A percentile compares a stretch with the other conserved stretches of the same genome.
Conservation (phyloP, 768 basidiomycete species). For the Albatrellus ellisii region DNA sequence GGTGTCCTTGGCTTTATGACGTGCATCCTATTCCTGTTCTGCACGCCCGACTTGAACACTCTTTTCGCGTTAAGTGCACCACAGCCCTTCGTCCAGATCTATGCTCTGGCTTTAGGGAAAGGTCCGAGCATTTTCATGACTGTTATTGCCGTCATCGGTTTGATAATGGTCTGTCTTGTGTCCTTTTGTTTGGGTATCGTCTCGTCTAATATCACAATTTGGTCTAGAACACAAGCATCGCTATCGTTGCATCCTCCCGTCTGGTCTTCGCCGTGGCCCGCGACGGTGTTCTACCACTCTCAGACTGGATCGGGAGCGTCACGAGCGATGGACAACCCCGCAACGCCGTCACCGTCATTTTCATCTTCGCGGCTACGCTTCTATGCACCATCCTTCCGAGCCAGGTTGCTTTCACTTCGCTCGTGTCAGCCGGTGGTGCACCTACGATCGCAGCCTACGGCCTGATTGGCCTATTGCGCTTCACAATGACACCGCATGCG, state of each 20-base stretch:
- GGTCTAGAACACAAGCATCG: slow-evolving; percentile 68
- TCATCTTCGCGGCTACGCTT: slow-evolving; percentile 56
- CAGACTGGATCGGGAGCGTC: slow-evolving; percentile 69
- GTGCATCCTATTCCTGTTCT: slow-evolving; percentile 74
- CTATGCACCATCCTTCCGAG: slow-evolving; percentile 82
- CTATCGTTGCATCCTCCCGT: slow-evolving; percentile 80
- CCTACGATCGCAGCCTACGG: slow-evolving; percentile 85
- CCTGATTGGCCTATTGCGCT: slow-evolving; percentile 59
- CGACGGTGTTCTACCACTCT: slow-evolving; percentile 79
- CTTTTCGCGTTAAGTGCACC: slow-evolving; percentile 71
- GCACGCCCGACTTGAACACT: slow-evolving; percentile 64
- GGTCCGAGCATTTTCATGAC: slow-evolving; percentile 83
- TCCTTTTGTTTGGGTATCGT: background rate
- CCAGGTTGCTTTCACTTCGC: slow-evolving; percentile 82
- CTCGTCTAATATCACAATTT: background rate
- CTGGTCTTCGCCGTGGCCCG: slow-evolving; percentile 85
- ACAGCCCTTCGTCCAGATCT: slow-evolving; percentile 86
- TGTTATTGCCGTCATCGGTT: slow-evolving; percentile 66
- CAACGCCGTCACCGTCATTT: slow-evolving; percentile 80
- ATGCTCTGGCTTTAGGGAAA: slow-evolving; percentile 71
- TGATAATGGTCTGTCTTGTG: slow-evolving; percentile 51
- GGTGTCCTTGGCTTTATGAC: slow-evolving; percentile 70
- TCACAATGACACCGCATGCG: slow-evolving; percentile 60
- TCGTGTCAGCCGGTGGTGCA: slow-evolving; percentile 73
- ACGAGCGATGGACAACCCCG: slow-evolving; percentile 60